These are phyloP conservation scores for Mycocentrospora acerina DNA, from an alignment of 2,329 filamentous ascomycete species.

Conservation along the genomic window DNA sequence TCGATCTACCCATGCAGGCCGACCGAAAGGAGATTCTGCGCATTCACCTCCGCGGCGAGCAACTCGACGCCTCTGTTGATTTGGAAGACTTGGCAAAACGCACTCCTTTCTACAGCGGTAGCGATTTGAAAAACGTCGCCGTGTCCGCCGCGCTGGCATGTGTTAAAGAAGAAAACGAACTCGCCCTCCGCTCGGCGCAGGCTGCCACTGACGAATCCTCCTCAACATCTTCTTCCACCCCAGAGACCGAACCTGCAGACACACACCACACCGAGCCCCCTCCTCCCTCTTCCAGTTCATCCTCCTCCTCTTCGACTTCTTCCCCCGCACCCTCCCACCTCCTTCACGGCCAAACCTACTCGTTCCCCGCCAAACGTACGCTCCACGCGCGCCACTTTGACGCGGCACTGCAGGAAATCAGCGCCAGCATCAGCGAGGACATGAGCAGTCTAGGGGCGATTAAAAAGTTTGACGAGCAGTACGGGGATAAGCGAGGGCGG, in stretches of 20 bases:
- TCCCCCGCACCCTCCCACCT: constrained; percentile 35
- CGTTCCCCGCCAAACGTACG: constrained; percentile 68
- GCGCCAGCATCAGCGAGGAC: constrained; percentile 88
- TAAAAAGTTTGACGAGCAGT: constrained; percentile 93
- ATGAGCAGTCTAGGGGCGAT: constrained; percentile 86
- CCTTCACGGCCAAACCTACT: constrained; percentile 45
- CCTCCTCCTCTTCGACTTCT: constrained; percentile 5
- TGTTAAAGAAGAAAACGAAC: constrained; percentile 70
- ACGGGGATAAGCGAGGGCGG: constrained; percentile 74
- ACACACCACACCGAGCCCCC: constrained; percentile 1
- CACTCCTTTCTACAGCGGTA: constrained; percentile 78
- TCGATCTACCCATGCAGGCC: constrained; percentile 68
- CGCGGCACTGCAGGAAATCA: constrained; percentile 82
- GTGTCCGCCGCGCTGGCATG: constrained; percentile 78
- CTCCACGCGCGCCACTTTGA: constrained; percentile 76
- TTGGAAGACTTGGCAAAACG: constrained; percentile 63
- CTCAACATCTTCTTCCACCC: not conserved
- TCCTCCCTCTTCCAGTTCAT: not conserved
- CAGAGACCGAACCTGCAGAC: not conserved
- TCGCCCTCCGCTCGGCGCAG: constrained; percentile 30
- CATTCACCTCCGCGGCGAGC: constrained; percentile 71
- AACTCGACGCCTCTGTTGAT: constrained; percentile 61
- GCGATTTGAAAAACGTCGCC: constrained; percentile 79
- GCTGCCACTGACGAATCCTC: too few species aligned
- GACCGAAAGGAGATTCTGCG: constrained; percentile 69